Evolutionary conservation across 2,329 filamentous ascomycete species (phyloP).

Genomic region (Helotiales sp.): DNA sequence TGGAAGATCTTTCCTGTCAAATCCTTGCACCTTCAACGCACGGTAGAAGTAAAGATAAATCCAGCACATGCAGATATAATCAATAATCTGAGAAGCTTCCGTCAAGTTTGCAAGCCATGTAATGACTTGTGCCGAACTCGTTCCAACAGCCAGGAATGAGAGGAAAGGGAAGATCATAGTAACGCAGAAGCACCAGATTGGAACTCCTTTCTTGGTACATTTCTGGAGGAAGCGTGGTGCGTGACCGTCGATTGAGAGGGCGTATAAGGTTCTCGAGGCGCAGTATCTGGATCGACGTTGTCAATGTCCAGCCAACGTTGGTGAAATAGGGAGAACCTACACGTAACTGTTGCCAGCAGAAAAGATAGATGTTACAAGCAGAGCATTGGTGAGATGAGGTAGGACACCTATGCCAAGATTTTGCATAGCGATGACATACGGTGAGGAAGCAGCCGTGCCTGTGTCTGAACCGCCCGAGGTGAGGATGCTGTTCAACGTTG

Average conservation of each 20-base stretch:
- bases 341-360: conserved; percentile 61
- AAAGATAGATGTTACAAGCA: conserved; percentile 60
- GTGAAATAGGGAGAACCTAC: conserved; percentile 5
- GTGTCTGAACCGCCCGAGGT: conserved; percentile 45
- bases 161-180: conserved; percentile 69
- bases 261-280: conserved; percentile 68
- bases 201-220: conserved; percentile 61
- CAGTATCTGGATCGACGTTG: conserved; percentile 46
- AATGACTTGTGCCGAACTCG: conserved; percentile 43
- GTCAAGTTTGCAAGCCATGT: conserved; percentile 50
- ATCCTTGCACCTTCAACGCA: conserved; percentile 65
- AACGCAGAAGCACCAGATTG: conserved; percentile 61
- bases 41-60: conserved; percentile 72
- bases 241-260: conserved; percentile 65
- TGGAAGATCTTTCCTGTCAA: conserved; percentile 63
- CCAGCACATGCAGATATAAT: conserved; percentile 66
- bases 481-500: conserved; percentile 45
- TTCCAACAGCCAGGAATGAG: conserved; percentile 65
- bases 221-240: conserved; percentile 61
- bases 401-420: conserved; percentile 63
- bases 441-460: conserved; percentile 40
- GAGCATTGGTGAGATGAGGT: conserved; percentile 68
- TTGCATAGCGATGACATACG: conserved; percentile 61
- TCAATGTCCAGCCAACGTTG: background rate
- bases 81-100: conserved; percentile 74